A percentile compares a stretch with the other conserved stretches of the same genome.
These are phyloP conservation scores for Aspergillus mulundensis DNA, from an alignment of 495 filamentous ascomycete species.

Conservation along the genomic window DNA sequence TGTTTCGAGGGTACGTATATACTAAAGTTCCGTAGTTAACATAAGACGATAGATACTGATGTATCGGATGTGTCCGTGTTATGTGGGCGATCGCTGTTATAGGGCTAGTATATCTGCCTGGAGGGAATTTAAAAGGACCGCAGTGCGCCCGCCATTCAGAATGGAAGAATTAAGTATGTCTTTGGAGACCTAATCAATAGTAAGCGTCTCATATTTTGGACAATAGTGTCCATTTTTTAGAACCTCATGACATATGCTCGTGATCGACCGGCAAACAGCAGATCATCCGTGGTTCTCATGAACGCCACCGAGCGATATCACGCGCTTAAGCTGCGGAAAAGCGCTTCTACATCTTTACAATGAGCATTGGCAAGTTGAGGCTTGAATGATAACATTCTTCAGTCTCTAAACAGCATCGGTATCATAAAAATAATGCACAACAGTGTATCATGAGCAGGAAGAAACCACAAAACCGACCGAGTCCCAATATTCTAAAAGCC, in stretches of 20 bases:
- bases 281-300: background rate
- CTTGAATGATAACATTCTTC: background rate
- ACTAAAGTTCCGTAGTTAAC: too few relatives aligned
- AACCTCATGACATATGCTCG: background rate
- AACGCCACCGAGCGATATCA: background rate
- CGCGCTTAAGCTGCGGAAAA: background rate
- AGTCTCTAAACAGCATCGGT: conserved; percentile 9
- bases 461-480: conserved; percentile 3
- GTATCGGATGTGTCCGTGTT: too few relatives aligned
- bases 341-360: background rate
- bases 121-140: too few relatives aligned
- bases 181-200: too few relatives aligned
- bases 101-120: too few relatives aligned
- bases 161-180: too few relatives aligned
- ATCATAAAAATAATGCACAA: conserved; percentile 7
- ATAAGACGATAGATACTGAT: too few relatives aligned
- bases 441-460: background rate
- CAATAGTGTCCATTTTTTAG: background rate
- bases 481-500: conserved; percentile 9
- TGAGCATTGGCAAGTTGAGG: background rate
- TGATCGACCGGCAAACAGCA: background rate
- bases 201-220: background rate
- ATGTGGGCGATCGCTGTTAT: too few relatives aligned
- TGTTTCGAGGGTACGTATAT: too few relatives aligned
- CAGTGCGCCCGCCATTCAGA: too few relatives aligned